These are phyloP conservation scores for Fusarium burgessii DNA, from an alignment of 2,329 filamentous ascomycete species.

Conservation along the genomic window DNA sequence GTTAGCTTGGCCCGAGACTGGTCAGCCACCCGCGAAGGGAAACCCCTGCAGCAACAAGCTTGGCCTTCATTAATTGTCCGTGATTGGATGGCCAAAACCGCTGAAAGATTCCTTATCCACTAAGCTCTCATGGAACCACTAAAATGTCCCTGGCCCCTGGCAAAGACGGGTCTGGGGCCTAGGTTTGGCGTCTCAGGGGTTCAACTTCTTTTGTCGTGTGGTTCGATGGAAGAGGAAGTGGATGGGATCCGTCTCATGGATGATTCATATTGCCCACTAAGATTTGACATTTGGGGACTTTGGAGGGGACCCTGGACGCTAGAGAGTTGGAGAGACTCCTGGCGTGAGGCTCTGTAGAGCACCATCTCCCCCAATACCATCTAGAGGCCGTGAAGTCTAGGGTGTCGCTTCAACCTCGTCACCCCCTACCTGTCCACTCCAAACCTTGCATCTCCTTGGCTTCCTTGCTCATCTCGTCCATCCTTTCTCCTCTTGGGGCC, in stretches of 20 bases:
- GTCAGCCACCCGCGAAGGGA: slow-evolving; percentile 23
- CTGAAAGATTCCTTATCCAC: background rate
- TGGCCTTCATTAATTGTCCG: slow-evolving; percentile 1
- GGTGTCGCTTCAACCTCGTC: slow-evolving; percentile 30
- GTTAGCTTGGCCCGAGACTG: slow-evolving; percentile 27
- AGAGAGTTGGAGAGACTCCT: slow-evolving; percentile 25
- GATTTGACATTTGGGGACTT: background rate
- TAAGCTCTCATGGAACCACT: slow-evolving; percentile 3
- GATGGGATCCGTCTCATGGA: slow-evolving; percentile 16
- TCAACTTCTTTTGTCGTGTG: slow-evolving; percentile 18
- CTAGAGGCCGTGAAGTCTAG: slow-evolving; percentile 1
- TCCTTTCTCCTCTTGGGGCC: slow-evolving; percentile 37
- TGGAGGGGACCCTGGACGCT: slow-evolving; percentile 7
- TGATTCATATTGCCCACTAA: slow-evolving; percentile 23
- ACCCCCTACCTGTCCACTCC: slow-evolving; percentile 27
- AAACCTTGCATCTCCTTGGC: slow-evolving; percentile 33
- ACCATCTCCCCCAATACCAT: background rate
- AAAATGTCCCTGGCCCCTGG: slow-evolving; percentile 23
- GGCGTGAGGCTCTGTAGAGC: slow-evolving; percentile 21
- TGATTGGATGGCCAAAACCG: slow-evolving; percentile 9
- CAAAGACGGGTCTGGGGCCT: slow-evolving; percentile 22
- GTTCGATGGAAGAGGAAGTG: slow-evolving; percentile 29
- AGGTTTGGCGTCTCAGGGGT: slow-evolving; percentile 39
- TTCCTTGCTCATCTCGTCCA: slow-evolving; percentile 33
- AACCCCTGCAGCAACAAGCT: slow-evolving; percentile 32